Conservation (phyloP, 1,139 yeast species). For the Pichia sp. region DNA sequence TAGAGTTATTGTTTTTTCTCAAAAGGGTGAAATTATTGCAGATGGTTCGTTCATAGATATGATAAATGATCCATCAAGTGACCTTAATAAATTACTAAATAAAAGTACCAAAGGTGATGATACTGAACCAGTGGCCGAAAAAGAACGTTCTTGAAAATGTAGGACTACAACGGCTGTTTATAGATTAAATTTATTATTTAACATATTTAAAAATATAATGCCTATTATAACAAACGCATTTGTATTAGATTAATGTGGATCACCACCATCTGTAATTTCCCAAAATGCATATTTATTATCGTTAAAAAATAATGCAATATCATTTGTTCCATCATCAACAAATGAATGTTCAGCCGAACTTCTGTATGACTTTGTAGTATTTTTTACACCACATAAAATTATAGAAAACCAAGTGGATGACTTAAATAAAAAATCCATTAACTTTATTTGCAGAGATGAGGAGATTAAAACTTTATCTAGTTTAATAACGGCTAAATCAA, state of each 20-base stretch:
- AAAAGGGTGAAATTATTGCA: conserved; percentile 70
- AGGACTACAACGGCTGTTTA: background rate
- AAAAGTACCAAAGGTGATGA: conserved; percentile 29
- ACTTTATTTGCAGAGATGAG: background rate
- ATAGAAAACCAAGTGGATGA: conserved; percentile 22
- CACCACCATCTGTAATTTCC: conserved; percentile 27
- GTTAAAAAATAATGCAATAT: conserved; percentile 17
- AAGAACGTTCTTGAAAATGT: conserved; percentile 5
- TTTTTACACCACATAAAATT: conserved; percentile 23
- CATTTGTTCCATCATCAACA: conserved; percentile 26
- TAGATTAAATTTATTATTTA: background rate
- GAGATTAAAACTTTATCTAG: conserved; percentile 16
- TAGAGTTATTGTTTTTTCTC: conserved; percentile 69
- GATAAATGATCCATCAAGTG: conserved; percentile 55
- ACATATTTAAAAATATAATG: background rate
- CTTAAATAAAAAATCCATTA: conserved; percentile 4
- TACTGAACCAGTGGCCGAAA: conserved; percentile 20
- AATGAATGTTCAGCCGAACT: conserved; percentile 22
- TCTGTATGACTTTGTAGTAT: conserved; percentile 23
- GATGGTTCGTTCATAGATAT: conserved; percentile 66
- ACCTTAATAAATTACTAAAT: conserved; percentile 60
- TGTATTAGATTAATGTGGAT: conserved; percentile 13
- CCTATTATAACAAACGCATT: background rate
- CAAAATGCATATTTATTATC: conserved; percentile 20
- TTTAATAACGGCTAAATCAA: conserved; percentile 13